phyloP scores from a whole-genome alignment of 1,284 basidiomycete species.

The Fomitopsis schrenkii region DNA sequence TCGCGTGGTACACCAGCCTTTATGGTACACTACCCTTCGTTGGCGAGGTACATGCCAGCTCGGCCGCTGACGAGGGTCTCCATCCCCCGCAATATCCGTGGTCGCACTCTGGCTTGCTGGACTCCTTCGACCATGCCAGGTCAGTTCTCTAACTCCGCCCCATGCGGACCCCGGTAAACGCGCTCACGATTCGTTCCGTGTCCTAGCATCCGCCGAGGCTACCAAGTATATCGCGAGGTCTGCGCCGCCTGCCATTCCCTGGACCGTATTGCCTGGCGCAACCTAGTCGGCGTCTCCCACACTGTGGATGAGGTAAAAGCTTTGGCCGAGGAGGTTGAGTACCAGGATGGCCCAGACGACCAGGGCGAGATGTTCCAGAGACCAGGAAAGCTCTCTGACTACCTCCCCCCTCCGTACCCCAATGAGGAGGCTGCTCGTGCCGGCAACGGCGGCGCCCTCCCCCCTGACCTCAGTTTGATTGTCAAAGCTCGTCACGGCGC shows the following conservation, averaged over 20 bases:
- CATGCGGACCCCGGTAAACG: constrained; percentile 7
- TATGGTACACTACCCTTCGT: constrained; percentile 88
- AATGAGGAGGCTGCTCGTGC: constrained; percentile 98
- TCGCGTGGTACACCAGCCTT: constrained; percentile 95
- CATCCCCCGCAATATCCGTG: constrained; percentile 90
- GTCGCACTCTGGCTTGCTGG: constrained; percentile 84
- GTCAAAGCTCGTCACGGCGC: constrained; percentile 98
- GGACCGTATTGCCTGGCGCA: constrained; percentile 99
- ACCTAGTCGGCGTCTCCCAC: constrained; percentile 97
- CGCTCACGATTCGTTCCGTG: constrained; percentile 3
- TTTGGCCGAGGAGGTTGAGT: constrained; percentile 97
- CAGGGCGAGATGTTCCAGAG: constrained; percentile 98
- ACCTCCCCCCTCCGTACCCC: constrained; percentile 93
- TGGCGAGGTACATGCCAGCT: constrained; percentile 86
- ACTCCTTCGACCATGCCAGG: constrained; percentile 96
- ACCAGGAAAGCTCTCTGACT: constrained; percentile 96
- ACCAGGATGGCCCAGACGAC: constrained; percentile 94
- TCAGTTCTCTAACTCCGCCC: constrained; percentile 26
- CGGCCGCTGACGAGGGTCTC: constrained; percentile 90
- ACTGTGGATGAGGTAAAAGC: constrained; percentile 88
- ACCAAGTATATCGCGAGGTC: constrained; percentile 99
- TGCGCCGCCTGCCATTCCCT: constrained; percentile 99
- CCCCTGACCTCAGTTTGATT: constrained; percentile 96
- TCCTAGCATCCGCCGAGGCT: constrained; percentile 91
- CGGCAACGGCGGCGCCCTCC: constrained; percentile 91